A percentile compares a stretch with the other conserved stretches of the same genome.
Conservation (phyloP, 176 grass and related monocot species). For the Urochloa ruziziensis region DNA sequence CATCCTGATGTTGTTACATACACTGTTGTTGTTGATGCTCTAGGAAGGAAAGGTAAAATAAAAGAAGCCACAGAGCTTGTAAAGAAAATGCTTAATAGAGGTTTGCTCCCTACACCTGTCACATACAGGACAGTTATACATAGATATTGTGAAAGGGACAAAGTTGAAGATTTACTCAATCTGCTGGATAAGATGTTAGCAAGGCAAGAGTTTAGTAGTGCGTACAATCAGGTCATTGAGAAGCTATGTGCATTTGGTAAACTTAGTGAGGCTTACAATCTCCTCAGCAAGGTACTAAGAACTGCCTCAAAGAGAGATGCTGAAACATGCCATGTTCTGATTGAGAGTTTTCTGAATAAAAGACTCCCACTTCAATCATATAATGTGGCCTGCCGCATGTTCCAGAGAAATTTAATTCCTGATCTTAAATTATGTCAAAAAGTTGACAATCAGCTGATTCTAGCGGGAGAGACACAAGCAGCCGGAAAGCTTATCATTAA, state of each 20-base stretch:
- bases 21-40: constrained; percentile 76
- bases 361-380: constrained; percentile 59
- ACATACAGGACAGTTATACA: constrained; percentile 94
- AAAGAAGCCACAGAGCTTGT: constrained; percentile 77
- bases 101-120: constrained; percentile 74
- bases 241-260: constrained; percentile 80
- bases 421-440: constrained; percentile 72
- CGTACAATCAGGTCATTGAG: constrained; percentile 88
- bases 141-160: constrained; percentile 70
- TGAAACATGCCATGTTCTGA: constrained; percentile 74
- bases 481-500: constrained; percentile 65
- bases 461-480: constrained; percentile 38
- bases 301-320: constrained; percentile 80
- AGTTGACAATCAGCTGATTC: constrained; percentile 49
- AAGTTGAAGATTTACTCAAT: constrained; percentile 68
- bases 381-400: constrained; percentile 81
- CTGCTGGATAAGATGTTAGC: constrained; percentile 79
- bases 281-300: constrained; percentile 75
- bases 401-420: constrained; percentile 75
- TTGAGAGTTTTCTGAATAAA: constrained; percentile 67
- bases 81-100: constrained; percentile 86
- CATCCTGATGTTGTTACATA: constrained; percentile 93
- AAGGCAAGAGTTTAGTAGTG: constrained; percentile 56
- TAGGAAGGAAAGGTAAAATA: constrained; percentile 76
- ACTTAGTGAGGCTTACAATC: constrained; percentile 66